phyloP scores from a whole-genome alignment of 768 basidiomycete species.

The Gloeopeniophorella convolvens region DNA sequence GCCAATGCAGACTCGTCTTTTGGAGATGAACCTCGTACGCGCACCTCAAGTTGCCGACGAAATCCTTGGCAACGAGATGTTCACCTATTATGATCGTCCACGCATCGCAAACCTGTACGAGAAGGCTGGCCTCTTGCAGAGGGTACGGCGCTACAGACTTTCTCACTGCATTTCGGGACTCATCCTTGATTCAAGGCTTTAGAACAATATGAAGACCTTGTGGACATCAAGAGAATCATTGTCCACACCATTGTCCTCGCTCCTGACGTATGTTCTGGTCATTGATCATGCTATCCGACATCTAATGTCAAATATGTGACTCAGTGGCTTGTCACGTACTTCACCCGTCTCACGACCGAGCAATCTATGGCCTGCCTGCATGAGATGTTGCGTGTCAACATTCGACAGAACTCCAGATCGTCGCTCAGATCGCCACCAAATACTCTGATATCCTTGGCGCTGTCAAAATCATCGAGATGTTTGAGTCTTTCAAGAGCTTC shows the following conservation, averaged over 20 bases:
- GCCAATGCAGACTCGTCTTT: slow-evolving; percentile 86
- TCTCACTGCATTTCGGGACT: neutral
- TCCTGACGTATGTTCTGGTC: slow-evolving; percentile 55
- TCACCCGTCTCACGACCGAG: slow-evolving; percentile 92
- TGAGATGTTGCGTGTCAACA: slow-evolving; percentile 95
- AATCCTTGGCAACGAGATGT: slow-evolving; percentile 98
- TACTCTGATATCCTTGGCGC: slow-evolving; percentile 97
- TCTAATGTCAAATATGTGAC: slow-evolving; percentile 5
- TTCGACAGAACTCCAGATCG: slow-evolving; percentile 95
- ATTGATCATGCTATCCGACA: neutral
- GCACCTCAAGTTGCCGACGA: slow-evolving; percentile 98
- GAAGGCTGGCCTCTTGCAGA: slow-evolving; percentile 90
- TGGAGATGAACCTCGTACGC: slow-evolving; percentile 96
- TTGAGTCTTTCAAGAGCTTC: slow-evolving; percentile 94
- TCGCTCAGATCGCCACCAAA: slow-evolving; percentile 95
- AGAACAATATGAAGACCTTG: slow-evolving; percentile 95
- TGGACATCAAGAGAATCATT: slow-evolving; percentile 95
- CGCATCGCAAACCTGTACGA: slow-evolving; percentile 96
- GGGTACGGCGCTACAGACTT: slow-evolving; percentile 53
- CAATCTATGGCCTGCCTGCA: slow-evolving; percentile 94
- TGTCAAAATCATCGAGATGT: slow-evolving; percentile 95
- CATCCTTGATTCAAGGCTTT: slow-evolving; percentile 56
- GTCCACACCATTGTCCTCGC: slow-evolving; percentile 84
- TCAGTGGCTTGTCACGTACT: slow-evolving; percentile 94
- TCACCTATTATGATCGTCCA: slow-evolving; percentile 91